phyloP scores from a whole-genome alignment of 495 filamentous ascomycete species.

The Annulohypoxylon maeteangense region DNA sequence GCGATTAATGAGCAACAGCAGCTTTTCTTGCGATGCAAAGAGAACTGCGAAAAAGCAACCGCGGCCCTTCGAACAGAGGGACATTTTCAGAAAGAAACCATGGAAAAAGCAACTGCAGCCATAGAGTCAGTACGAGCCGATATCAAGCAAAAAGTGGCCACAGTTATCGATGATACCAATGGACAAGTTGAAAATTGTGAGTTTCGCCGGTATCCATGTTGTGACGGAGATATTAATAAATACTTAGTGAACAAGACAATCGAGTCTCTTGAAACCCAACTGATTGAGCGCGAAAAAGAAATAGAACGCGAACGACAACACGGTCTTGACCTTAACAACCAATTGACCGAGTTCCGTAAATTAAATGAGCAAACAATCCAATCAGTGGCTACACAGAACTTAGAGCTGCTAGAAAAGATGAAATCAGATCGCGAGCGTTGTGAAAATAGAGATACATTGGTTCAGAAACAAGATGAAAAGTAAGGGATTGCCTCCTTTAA shows the following conservation, averaged over 20 bases:
- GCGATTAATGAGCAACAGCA: slow-evolving; percentile 55
- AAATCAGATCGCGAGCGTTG: slow-evolving; percentile 19
- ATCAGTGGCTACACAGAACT: slow-evolving; percentile 42
- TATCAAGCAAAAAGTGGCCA: slow-evolving; percentile 48
- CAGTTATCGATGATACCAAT: slow-evolving; percentile 42
- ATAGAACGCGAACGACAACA: slow-evolving; percentile 44
- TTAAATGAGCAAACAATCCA: slow-evolving; percentile 45
- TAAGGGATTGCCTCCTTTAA: slow-evolving; percentile 12
- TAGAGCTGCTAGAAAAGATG: slow-evolving; percentile 48
- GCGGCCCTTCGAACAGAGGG: slow-evolving; percentile 41
- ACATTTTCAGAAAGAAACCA: slow-evolving; percentile 17
- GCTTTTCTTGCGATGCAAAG: slow-evolving; percentile 47
- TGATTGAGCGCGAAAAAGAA: slow-evolving; percentile 47
- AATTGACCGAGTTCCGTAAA: slow-evolving; percentile 45
- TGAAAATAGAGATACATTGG: slow-evolving; percentile 16
- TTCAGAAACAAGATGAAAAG: slow-evolving; percentile 39
- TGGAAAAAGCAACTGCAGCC: slow-evolving; percentile 43
- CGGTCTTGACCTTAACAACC: slow-evolving; percentile 36
- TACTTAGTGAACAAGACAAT: slow-evolving; percentile 47
- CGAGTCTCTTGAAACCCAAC: slow-evolving; percentile 32
- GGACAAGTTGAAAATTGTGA: slow-evolving; percentile 45
- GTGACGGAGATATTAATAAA: slow-evolving; percentile 1
- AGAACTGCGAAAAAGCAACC: slow-evolving; percentile 43
- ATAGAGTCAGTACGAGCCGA: slow-evolving; percentile 48
- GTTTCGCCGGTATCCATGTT: neutral